phyloP scores from a whole-genome alignment of 257 asterid genomes.

The Perilla frutescens region DNA sequence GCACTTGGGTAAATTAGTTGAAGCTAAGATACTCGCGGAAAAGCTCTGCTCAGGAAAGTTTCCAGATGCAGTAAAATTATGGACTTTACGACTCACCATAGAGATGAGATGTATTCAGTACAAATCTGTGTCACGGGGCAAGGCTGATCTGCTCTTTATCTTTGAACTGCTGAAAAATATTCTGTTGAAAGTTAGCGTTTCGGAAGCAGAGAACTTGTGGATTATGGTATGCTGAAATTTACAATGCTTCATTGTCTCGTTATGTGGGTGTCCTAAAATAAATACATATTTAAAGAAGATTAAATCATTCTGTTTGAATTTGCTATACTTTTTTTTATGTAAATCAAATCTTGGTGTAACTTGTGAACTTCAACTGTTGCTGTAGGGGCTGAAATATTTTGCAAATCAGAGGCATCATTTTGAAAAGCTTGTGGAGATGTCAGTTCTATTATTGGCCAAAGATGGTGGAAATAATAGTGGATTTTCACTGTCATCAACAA shows the following conservation, averaged over 20 bases:
- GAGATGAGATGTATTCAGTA: conserved; percentile 54
- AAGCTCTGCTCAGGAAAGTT: conserved; percentile 67
- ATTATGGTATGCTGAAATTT: conserved; percentile 66
- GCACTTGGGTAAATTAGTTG: conserved; percentile 61
- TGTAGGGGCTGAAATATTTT: conserved; percentile 85
- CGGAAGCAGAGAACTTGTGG: conserved; percentile 84
- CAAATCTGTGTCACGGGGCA: conserved; percentile 44
- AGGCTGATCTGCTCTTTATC: conserved; percentile 49
- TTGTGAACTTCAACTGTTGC: conserved; percentile 24
- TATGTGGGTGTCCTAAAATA: background rate
- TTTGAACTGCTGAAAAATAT: conserved; percentile 61
- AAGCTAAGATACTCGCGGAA: conserved; percentile 62
- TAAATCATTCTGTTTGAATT: background rate
- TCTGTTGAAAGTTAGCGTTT: conserved; percentile 54
- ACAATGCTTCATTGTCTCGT: conserved; percentile 16
- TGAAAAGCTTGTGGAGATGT: conserved; percentile 75
- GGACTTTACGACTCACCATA: conserved; percentile 71
- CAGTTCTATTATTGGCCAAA: conserved; percentile 56
- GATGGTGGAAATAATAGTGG: conserved; percentile 83
- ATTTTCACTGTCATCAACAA: conserved; percentile 75
- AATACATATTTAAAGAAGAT: background rate
- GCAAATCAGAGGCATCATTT: conserved; percentile 62
- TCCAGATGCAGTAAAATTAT: conserved; percentile 59
- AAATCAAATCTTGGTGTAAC: background rate
- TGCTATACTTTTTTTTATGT: background rate